phyloP scores from a whole-genome alignment of 768 basidiomycete species.

The Hypholoma fasciculare region DNA sequence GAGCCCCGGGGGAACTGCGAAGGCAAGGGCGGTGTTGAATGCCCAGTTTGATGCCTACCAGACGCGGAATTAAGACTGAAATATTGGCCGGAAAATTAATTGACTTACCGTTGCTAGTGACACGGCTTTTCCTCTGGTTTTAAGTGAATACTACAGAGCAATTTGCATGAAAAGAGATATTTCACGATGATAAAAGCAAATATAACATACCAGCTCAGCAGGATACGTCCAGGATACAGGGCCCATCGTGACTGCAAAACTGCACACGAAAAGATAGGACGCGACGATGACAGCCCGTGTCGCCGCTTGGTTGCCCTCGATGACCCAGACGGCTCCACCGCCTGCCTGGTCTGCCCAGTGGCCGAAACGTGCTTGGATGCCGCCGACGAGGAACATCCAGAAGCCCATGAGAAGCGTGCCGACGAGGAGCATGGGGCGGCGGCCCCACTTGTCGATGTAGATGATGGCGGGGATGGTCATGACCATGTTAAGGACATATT shows the following conservation, averaged over 20 bases:
- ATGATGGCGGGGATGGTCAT: slow-evolving; percentile 49
- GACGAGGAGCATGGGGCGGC: slow-evolving; percentile 69
- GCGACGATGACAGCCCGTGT: slow-evolving; percentile 77
- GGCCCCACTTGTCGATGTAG: slow-evolving; percentile 80
- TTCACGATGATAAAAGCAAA: too few species aligned
- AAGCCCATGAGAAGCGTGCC: slow-evolving; percentile 72
- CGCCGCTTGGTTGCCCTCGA: slow-evolving; percentile 49
- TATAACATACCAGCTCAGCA: slow-evolving; percentile 50
- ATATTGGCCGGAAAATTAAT: neutral
- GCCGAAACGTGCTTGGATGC: slow-evolving; percentile 68
- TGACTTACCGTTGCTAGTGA: slow-evolving; percentile 46
- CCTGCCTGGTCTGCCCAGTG: slow-evolving; percentile 50
- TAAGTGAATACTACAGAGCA: slow-evolving; percentile 46
- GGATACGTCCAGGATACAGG: slow-evolving; percentile 77
- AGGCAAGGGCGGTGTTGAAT: slow-evolving; percentile 76
- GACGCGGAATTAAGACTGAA: neutral
- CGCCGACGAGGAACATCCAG: slow-evolving; percentile 78
- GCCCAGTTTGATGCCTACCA: slow-evolving; percentile 50
- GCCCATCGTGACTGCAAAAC: slow-evolving; percentile 76
- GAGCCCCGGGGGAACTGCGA: slow-evolving; percentile 73
- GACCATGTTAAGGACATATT: slow-evolving; percentile 54
- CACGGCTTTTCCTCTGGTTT: slow-evolving; percentile 62
- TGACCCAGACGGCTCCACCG: slow-evolving; percentile 45
- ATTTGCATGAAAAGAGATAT: too few species aligned
- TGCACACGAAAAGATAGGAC: slow-evolving; percentile 77